Evolutionary conservation across 345 rosid genomes (phyloP), one percentile per base, ranked within the genome.

Genomic region (Eutrema heterophyllum): DNA sequence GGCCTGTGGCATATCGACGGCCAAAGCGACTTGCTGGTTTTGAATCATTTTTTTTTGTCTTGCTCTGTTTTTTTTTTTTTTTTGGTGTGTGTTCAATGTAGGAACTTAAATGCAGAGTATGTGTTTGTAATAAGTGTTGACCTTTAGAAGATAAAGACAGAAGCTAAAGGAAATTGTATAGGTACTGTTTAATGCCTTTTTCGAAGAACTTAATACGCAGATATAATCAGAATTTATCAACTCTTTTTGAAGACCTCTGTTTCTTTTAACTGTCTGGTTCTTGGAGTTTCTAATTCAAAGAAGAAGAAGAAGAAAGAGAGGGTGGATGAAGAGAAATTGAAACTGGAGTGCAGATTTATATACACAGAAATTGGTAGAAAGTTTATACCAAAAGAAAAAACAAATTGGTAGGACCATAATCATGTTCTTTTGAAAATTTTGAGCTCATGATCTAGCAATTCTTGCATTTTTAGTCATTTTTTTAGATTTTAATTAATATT

Each of bases 1-100:
- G 43, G 72, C 78, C 5, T 78, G 61, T 24, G 66, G 86, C 72
- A 59, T 64, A 64, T 82, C 86, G 7, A 83, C 16, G 71, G 89
- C 64, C 51, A 85, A 43, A 67, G 63, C 72, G 54, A 59, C 74
- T 43, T 51, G 63, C 56, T 68, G 46, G 73, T 26, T 52, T n/a
- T 60, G 74, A 61, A 68, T 63, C 74, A 75, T 75, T 41, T 11
- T 38, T 30, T 40, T 74, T 32, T 16, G 21, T 21, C 40, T 57
- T 54, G 33, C 9, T 48, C 8, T 16, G 27, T 38, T 36, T 38
- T 69, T 27, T 6, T 5, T n/a, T n/a, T n/a, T n/a, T n/a, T n/a
- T n/a, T n/a, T n/a, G n/a, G 32, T 43, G 3, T 13, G 2, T 10
- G 26, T 35, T 58, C 9, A 15, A 39, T 51, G 24, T 49, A 71